Base-by-base conservation (phyloP, 306 rosid genomes). In the Fragaria iinumae region DNA sequence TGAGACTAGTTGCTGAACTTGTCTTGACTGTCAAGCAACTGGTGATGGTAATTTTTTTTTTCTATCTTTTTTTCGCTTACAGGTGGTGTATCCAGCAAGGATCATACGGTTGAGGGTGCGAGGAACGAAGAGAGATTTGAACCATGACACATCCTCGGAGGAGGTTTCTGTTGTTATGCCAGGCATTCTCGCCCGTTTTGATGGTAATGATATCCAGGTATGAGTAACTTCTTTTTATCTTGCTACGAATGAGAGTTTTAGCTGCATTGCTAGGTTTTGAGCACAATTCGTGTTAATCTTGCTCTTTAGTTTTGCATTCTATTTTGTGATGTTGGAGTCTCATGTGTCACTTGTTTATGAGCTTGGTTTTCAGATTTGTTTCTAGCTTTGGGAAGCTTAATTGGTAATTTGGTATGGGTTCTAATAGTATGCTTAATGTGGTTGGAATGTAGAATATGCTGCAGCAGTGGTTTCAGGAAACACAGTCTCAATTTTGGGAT, bases 151-250 rank as follows among this genome's bases (percentile, higher is more conserved):
- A 65, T 91, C 93, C 59, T 86, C 91, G 1, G 98, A 92, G 88
- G 99, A 95, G 88, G 93, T 92, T 84, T 92, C 93, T 72, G 80
- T 88, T 73, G 86, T 91, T 55, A 85, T 92, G 93, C 89, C 91
- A 0, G 93, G 99, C 17, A 91, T 89, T 6, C 80, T 95, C 81
- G 96, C 93, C 29, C 99, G 99, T 70, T 86, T 88, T 73, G 96
- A 91, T 82, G 92, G 95, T 59, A 88, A 90, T 4, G 93, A 91
- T 76, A 86, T 95, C 78, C 92, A 91, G 99, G 99, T 95, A 84
- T 50, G 48, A 27, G 71, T 29, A 16, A 20, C 38, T 20, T 62
- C n/a, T 45, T 23, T 43, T 71, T 68, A 62, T n/a, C 67, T 36
- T 34, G 59, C 70, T 17, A 41, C 4, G 41, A 65, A 12, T 45